phyloP scores from a whole-genome alignment of 2,329 filamentous ascomycete genomes.

The Talaromyces sp. region DNA sequence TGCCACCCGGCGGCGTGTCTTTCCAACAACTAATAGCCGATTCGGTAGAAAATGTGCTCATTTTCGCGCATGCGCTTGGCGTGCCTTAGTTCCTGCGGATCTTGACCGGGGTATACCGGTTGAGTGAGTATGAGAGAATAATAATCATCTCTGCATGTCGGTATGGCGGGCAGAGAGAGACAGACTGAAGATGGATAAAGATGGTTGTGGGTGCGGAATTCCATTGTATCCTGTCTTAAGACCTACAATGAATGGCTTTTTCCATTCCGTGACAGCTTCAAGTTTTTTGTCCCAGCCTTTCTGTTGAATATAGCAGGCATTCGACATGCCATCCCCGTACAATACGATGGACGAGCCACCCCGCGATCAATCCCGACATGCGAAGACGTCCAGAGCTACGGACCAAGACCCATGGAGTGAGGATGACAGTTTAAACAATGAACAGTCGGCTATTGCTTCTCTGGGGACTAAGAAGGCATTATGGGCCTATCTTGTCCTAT shows the following conservation, averaged over 20 bases:
- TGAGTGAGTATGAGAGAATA: too few relatives aligned
- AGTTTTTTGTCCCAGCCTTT: too few relatives aligned
- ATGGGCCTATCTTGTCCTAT: background rate
- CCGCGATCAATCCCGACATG: background rate
- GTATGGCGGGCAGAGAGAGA: too few relatives aligned
- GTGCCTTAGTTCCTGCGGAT: constrained; percentile 16
- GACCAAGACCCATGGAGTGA: background rate
- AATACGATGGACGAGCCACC: background rate
- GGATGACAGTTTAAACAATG: background rate
- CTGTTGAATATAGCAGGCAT: too few relatives aligned
- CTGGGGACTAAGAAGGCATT: background rate
- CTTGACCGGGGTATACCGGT: constrained; percentile 8
- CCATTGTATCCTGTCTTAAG: background rate
- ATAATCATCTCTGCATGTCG: too few relatives aligned
- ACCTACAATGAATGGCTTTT: too few relatives aligned
- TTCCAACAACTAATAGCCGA: background rate
- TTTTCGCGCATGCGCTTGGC: constrained; percentile 12
- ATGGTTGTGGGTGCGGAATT: background rate
- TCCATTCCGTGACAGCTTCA: too few relatives aligned
- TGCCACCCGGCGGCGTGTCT: background rate
- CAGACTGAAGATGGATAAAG: background rate
- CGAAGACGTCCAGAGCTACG: background rate
- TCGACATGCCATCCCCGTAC: background rate
- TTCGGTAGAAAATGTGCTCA: constrained; percentile 1
- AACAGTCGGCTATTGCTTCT: background rate